Conservation (phyloP, 163 green algal species). For the Scenedesmus sp. region DNA sequence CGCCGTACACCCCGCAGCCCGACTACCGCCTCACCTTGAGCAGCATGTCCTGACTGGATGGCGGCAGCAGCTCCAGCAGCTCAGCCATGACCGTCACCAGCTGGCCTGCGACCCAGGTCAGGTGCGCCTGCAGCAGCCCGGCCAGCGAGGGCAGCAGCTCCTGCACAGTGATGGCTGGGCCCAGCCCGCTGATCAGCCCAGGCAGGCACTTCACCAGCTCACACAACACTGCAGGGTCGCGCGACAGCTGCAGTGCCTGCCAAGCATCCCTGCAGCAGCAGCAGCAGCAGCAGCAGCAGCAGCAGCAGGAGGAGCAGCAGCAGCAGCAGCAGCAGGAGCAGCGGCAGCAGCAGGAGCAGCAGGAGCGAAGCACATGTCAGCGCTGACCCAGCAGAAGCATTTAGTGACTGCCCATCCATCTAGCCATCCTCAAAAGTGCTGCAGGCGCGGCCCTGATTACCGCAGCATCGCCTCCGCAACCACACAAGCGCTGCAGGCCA, state of each 20-base stretch:
- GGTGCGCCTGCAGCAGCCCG: conserved; percentile 49
- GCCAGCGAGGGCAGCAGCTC: conserved; percentile 60
- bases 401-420: neutral
- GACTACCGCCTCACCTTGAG: conserved; percentile 30
- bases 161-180: conserved; percentile 37
- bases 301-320: neutral
- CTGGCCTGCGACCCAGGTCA: conserved; percentile 46
- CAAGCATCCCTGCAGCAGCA: conserved; percentile 58
- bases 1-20: neutral
- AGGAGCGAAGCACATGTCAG: neutral
- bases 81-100: conserved; percentile 54
- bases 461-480: neutral
- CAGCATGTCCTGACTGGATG: conserved; percentile 16
- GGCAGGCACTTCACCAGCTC: conserved; percentile 61
- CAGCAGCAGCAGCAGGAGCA: too few species aligned
- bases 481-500: neutral
- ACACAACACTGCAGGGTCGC: conserved; percentile 51
- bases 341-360: too few species aligned
- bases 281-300: neutral
- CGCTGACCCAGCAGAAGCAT: neutral
- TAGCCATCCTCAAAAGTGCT: neutral
- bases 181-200: conserved; percentile 52
- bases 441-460: neutral
- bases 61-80: conserved; percentile 65
- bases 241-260: conserved; percentile 53